These are phyloP conservation scores for Fusarium albidum DNA, from an alignment of 2,329 filamentous ascomycete species.

Conservation along the genomic window DNA sequence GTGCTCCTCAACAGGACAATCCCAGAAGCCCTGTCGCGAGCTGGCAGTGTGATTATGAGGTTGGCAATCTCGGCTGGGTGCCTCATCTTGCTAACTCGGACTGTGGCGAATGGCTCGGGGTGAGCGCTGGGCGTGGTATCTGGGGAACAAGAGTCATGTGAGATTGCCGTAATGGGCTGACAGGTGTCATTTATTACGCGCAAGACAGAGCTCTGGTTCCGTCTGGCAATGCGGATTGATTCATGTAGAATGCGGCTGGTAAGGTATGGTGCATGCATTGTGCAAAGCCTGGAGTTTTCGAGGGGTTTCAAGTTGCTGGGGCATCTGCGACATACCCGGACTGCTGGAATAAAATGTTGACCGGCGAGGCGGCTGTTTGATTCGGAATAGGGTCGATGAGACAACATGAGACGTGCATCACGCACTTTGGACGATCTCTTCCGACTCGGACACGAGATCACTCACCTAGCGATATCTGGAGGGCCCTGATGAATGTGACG, in stretches of 20 bases:
- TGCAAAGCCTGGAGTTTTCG: conserved; percentile 40
- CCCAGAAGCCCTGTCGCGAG: conserved; percentile 74
- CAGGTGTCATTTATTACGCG: conserved; percentile 25
- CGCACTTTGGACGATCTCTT: conserved; percentile 8
- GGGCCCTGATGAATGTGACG: neutral
- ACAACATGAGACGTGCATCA: conserved; percentile 27
- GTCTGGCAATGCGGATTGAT: conserved; percentile 24
- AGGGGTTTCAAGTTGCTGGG: conserved; percentile 30
- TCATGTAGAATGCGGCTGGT: conserved; percentile 37
- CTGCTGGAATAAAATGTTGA: conserved; percentile 33
- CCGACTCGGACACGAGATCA: neutral
- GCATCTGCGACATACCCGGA: conserved; percentile 33
- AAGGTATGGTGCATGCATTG: conserved; percentile 38
- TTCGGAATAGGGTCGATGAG: conserved; percentile 24
- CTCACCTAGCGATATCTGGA: neutral
- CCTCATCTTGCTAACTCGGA: conserved; percentile 74
- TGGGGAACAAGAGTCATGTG: conserved; percentile 72
- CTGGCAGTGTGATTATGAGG: conserved; percentile 89
- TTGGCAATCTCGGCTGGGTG: conserved; percentile 86
- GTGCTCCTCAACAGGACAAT: conserved; percentile 61
- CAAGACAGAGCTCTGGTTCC: conserved; percentile 7
- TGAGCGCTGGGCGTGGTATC: conserved; percentile 80
- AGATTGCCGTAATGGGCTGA: conserved; percentile 28
- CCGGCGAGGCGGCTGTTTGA: conserved; percentile 15
- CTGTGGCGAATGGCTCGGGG: conserved; percentile 83